Base-by-base conservation (phyloP, 2,329 filamentous ascomycete species). In the Cadophora luteo-olivacea region DNA sequence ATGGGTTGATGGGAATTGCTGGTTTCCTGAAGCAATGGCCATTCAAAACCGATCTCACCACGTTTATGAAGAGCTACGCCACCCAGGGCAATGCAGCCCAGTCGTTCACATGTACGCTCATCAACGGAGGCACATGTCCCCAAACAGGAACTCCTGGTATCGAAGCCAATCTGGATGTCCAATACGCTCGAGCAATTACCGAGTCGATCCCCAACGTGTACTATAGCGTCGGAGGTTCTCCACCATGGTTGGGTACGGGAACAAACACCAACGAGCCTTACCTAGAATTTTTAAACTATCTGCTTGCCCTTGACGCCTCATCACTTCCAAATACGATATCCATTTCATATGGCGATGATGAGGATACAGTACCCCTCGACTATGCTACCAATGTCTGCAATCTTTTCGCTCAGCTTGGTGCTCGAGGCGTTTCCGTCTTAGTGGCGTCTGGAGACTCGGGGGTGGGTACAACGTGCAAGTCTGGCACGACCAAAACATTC, bases 191-290 rank as follows among this genome's bases (percentile, higher is more conserved):
- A n/a, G 84, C 83, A 33, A 83, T 90, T 51, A 81, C 80, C 67
- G 85, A 83, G 68, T 84, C 85, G 2, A 86, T 84, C 5, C 84
- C 84, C 4, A 82, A 88, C 58, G 82, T 80, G 9, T 84, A 84
- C 61, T 90, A 84, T 77, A 85, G 84, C 3, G 87, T 85, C 9
- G 87, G 84, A 29, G 87, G 87, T 22, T 85, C 85, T 74, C 79
- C 82, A 12, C 82, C 86, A 0, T 87, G 85, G 77, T 82, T 87
- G 51, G 72, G 81, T 5, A 64, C 64, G 9, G 72, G 77, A 72
- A 64, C 81, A 77, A 84, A 89, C 77, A 84, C 82, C 72, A 92
- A 92, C 77, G 91, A 93, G 80, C 89, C 89, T 0, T 92, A 91
- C 77, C 81, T 91, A 0, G 83, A 83, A 16, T 91, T 86, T 81